Evolutionary conservation across 2,329 filamentous ascomycete species (phyloP), one percentile per base, ranked within the genome.

Genomic region (Lasiodiplodia gonubiensis): DNA sequence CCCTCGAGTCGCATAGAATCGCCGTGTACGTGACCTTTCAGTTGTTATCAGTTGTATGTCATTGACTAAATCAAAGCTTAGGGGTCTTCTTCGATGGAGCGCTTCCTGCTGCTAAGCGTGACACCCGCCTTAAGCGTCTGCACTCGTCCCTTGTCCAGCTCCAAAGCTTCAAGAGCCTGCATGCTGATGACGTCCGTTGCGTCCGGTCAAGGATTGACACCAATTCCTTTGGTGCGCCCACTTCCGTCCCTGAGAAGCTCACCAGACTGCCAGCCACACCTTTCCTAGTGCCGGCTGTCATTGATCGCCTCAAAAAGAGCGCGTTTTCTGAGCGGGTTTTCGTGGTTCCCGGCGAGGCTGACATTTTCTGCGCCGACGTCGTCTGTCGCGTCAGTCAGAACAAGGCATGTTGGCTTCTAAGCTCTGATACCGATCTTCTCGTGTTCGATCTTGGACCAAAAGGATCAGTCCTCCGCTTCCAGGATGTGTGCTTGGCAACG

Each of bases 71-170:
- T 66, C 21, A 11, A 42, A 92, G 89, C 71, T 80, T 86, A 68
- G 87, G 85, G 55, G 91, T 97, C 64, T 93, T 90, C 76, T 97
- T 98, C 73, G 94, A 98, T 77, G 93, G 93, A 16, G 89, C 88
- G 67, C 83, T 98, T 0, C 94, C 94, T 0, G 68, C 76, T 0
- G 78, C 82, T 4, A 97, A 97, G 75, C 83, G 85, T 39, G 76
- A 80, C 0, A 86, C 88, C 7, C 86, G 93, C 4, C 79, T 89
- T 61, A 77, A 84, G 11, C 85, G 93, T 39, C 82, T 91, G 42
- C 81, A 87, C 60, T 84, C 82, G 23, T 86, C 83, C 25, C 86
- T 90, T 8, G 79, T 80, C 4, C 83, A 86, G 25, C 79, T 94
- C 25, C 85, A 48, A 77, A 79, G 2, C 82, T 86, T 55, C 84